Evolutionary conservation across 2,329 filamentous ascomycete genomes (phyloP).

Genomic region (Fusarium sp.): DNA sequence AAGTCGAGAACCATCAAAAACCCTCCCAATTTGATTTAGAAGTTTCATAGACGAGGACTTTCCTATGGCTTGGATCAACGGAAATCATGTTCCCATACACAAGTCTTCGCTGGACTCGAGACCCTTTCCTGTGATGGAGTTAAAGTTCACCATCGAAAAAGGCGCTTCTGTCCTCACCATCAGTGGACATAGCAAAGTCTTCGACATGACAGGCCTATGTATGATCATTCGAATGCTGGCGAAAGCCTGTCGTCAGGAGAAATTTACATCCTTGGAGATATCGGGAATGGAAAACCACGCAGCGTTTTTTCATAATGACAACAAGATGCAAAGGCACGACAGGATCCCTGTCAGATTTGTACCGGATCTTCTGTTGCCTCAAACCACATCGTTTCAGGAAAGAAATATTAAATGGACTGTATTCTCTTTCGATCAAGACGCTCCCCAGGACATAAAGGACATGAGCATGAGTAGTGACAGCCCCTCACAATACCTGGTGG

Average conservation of each 20-base stretch:
- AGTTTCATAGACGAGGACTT: background rate
- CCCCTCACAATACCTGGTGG: background rate
- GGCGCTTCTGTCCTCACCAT: background rate
- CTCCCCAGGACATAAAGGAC: background rate
- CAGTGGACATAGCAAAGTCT: background rate
- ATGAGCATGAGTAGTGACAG: background rate
- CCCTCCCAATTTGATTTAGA: background rate
- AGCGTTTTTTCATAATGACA: background rate
- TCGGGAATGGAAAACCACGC: background rate
- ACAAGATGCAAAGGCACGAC: background rate
- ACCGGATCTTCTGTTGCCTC: background rate
- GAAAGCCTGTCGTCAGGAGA: background rate
- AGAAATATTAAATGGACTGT: background rate
- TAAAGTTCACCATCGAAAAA: background rate
- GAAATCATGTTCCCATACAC: background rate
- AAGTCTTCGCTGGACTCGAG: background rate
- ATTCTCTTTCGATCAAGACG: background rate
- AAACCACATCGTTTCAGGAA: background rate
- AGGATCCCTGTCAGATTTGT: background rate
- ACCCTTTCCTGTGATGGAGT: background rate
- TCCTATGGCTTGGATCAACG: background rate
- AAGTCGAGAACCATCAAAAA: background rate
- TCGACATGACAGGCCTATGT: background rate
- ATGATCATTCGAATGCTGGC: background rate
- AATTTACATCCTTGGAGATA: background rate